Evolutionary conservation across 163 green algal genomes (phyloP), one percentile per base, ranked within the genome.

Genomic region (Smithsoniella earleae): DNA sequence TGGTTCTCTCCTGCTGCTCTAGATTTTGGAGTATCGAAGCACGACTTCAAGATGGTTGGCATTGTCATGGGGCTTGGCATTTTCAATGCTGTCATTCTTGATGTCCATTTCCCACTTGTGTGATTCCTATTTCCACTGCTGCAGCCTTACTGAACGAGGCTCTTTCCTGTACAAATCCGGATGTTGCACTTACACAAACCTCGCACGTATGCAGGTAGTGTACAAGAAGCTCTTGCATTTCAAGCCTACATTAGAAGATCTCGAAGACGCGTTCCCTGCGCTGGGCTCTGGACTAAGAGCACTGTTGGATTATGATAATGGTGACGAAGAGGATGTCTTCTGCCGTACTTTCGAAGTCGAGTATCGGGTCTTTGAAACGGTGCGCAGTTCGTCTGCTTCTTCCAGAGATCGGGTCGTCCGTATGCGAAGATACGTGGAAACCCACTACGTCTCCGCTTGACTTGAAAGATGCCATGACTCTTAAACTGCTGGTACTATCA

Each of bases 41-140:
- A 44, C 2, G 82, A 88, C 73, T 91, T 83, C 44, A 46, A 76
- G 27, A 76, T 91, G 74, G 78, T 90, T n/a, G 86, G 86, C 27
- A 83, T 77, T 6, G 45, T 89, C 31, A 37, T 91, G 45, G 83
- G 58, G 0, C 82, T 96, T 34, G 91, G 90, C 27, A 91, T 95
- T 46, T 96, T 96, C 82, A 96, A 96, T 73, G 76, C 63, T 3
- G 74, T 92, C 75, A 91, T 96, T 66, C 81, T 96, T 46, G 90
- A 95, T 49, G 75, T 93, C 2, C 84, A 86, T 75, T 86, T 96
- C 40, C 90, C 90, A 1, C 72, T 86, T 46, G 82, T 83, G 37
- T 46, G 33, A 30, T 36, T 16, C 3, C 58, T 49, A 13, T n/a
- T 13, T 49, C 40, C 40, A 49, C 13, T 10, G 13, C 13, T 49